phyloP scores from a whole-genome alignment of 768 basidiomycete species.

The Daedaleopsis nitida region DNA sequence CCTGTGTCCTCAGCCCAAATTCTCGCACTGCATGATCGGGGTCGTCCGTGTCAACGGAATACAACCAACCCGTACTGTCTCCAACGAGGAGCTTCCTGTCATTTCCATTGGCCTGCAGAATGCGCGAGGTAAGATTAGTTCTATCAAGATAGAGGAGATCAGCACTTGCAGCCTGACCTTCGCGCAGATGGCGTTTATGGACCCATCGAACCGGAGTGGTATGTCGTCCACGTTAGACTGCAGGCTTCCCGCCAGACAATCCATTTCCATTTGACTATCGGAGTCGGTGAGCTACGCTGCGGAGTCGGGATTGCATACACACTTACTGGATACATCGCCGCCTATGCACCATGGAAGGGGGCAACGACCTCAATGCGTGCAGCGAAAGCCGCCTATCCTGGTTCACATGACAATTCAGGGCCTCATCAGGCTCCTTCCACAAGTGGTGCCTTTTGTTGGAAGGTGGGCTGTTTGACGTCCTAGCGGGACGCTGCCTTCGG shows the following conservation, averaged over 20 bases:
- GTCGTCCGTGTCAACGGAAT: background rate
- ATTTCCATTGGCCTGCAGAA: background rate
- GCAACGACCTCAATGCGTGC: background rate
- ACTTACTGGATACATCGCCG: background rate
- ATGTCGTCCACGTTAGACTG: background rate
- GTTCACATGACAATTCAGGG: background rate
- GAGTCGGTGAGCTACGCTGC: background rate
- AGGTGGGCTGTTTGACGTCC: background rate
- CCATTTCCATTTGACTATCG: background rate
- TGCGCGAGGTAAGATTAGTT: background rate
- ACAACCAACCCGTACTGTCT: conserved; percentile 13
- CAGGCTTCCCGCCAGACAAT: background rate
- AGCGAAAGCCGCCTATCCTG: background rate
- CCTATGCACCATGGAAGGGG: background rate
- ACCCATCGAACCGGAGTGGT: background rate
- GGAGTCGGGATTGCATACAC: background rate
- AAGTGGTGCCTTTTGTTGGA: background rate
- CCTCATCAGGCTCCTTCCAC: background rate
- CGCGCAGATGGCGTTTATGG: background rate
- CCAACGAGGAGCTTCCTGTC: conserved; percentile 6
- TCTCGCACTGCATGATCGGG: background rate
- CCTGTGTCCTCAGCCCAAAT: conserved; percentile 9
- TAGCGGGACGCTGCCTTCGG: background rate
- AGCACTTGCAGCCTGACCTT: background rate
- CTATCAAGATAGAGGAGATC: too few relatives aligned